A percentile compares a stretch with the other conserved stretches of the same genome.
These are phyloP conservation scores for Dillenia turbinata DNA, from an alignment of 164 flowering plant species.

Conservation along the genomic window DNA sequence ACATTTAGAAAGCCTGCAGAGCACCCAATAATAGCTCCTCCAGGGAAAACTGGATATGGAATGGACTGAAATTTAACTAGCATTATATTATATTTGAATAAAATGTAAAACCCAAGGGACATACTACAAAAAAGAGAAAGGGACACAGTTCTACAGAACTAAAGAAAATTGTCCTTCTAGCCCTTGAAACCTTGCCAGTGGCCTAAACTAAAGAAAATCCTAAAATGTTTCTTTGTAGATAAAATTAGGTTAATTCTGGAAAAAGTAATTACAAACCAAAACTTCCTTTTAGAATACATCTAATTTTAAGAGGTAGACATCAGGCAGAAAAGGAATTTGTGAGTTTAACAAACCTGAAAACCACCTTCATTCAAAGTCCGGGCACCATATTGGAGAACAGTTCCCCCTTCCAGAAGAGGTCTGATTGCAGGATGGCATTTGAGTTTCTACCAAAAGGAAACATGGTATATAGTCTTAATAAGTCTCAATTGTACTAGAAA, in stretches of 20 bases:
- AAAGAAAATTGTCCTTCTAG: neutral
- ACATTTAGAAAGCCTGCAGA: slow-evolving; percentile 98
- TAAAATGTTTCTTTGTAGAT: too few relatives aligned
- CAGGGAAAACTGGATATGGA: slow-evolving; percentile 96
- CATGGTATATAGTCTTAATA: too few relatives aligned
- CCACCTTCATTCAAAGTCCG: slow-evolving; percentile 98
- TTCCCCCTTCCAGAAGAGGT: slow-evolving; percentile 82
- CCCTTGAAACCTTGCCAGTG: neutral
- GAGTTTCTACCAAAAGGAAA: slow-evolving; percentile 46
- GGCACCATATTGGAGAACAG: slow-evolving; percentile 93
- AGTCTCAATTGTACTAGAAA: too few relatives aligned
- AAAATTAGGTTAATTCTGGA: too few relatives aligned
- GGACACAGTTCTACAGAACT: neutral
- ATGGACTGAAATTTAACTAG: slow-evolving; percentile 85
- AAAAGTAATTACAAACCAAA: too few relatives aligned
- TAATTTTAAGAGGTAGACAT: too few relatives aligned
- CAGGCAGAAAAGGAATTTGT: too few relatives aligned
- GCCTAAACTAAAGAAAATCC: neutral
- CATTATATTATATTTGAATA: slow-evolving; percentile 32
- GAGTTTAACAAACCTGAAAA: slow-evolving; percentile 59
- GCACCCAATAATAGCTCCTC: slow-evolving; percentile 98
- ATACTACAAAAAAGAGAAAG: neutral
- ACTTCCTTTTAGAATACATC: too few relatives aligned
- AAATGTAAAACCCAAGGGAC: neutral
- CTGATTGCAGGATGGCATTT: slow-evolving; percentile 90